Evolutionary conservation across 2,329 filamentous ascomycete genomes (phyloP), one percentile per base, ranked within the genome.

Genomic region (Alternaria brassicae): DNA sequence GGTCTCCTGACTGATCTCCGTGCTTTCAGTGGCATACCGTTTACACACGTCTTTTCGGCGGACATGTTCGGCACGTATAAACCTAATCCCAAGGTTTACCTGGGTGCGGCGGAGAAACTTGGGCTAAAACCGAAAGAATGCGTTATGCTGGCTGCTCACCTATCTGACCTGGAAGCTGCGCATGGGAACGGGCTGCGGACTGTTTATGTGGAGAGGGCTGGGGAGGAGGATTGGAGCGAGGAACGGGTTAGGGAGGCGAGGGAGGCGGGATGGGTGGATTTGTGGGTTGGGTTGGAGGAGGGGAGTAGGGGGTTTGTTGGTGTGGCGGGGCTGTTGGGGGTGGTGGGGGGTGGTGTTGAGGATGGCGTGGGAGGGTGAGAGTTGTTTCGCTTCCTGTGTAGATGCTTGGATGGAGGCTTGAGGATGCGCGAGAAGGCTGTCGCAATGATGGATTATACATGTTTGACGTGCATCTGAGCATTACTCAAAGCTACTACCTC

Each of bases 1-100:
- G 25, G 81, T 2, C 79, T 94, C n/a, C 81, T 94, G 41, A 72
- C 79, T 2, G 91, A 94, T 71, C 81, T 95, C 48, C 78, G 85
- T 49, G 72, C 78, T 50, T 81, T 86, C 67, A 88, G 85, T 1
- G 75, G 77, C 4, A 82, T 93, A 50, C 83, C 83, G 0, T 94
- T 93, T 69, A 81, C 82, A 21, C 78, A 82, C 53, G 68, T 93
- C 37, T 80, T 89, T 59, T 91, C 87, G 8, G 86, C 88, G 0
- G 90, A 91, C 76, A 84, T 89, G 63, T 94, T 93, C 72, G 80
- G 82, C 42, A 87, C 86, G 0, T 95, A 94, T 76, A 95, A 95
- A 80, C 91, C 91, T 1, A 83, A 86, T 60, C 84, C 86, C 7
- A 80, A 76, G 51, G 88, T 89, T 2, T 95, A 95, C 71, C 81